phyloP scores from a whole-genome alignment of 129 eudicot genomes.

The Rutidosis leptorrhynchoides region DNA sequence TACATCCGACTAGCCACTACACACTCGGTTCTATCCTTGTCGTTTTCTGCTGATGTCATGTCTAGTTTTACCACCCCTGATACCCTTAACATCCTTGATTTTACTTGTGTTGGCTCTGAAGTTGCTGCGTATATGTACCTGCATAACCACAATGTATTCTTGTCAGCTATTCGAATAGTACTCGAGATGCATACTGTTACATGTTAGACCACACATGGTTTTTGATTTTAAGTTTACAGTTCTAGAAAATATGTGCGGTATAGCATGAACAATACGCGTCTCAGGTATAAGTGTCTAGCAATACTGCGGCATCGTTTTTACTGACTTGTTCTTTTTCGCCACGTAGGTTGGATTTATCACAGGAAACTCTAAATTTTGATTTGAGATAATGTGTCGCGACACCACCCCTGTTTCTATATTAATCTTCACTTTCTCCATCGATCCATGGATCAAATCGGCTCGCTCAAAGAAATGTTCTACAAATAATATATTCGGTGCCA shows the following conservation, averaged over 20 bases:
- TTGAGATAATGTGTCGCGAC: not conserved
- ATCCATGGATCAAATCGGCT: conserved; percentile 6
- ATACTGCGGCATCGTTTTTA: not conserved
- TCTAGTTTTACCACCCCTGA: conserved; percentile 1
- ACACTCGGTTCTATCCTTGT: not conserved
- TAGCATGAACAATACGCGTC: not conserved
- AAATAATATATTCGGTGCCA: not conserved
- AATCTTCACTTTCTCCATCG: not conserved
- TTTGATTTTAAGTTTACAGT: too few species aligned
- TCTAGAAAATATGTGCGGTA: not conserved
- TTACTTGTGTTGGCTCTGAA: not conserved
- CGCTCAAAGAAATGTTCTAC: not conserved
- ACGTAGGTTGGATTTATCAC: not conserved
- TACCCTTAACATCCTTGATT: conserved; percentile 1
- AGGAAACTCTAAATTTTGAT: not conserved
- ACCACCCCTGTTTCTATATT: not conserved
- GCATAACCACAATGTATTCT: not conserved
- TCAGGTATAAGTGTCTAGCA: not conserved
- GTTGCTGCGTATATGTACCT: not conserved
- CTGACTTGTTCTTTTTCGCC: not conserved
- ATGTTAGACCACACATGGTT: not conserved
- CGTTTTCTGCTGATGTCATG: not conserved
- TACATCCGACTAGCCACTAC: not conserved
- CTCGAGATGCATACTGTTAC: not conserved
- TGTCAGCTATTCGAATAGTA: not conserved